Conservation (phyloP, 1,139 yeast genomes). For the Arxiozyma slooffiae region DNA sequence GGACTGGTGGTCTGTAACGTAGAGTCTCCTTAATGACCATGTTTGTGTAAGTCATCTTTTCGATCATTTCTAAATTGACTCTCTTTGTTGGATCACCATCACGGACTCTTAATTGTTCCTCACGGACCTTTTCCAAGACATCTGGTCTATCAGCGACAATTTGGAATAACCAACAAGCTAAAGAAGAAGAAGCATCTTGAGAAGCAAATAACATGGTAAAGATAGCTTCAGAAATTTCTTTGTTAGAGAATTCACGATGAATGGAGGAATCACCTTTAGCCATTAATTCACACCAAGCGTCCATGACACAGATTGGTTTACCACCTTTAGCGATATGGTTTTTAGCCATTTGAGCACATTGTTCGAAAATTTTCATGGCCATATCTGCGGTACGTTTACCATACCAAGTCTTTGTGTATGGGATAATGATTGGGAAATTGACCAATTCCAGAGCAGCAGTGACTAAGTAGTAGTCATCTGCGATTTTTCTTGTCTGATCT, state of each 20-base stretch:
- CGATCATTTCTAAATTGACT: conserved; percentile 63
- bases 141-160: conserved; percentile 93
- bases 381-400: conserved; percentile 88
- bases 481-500: conserved; percentile 73
- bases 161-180: conserved; percentile 97
- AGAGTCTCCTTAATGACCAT: conserved; percentile 86
- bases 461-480: conserved; percentile 82
- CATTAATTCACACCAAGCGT: conserved; percentile 87
- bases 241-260: conserved; percentile 77
- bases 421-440: conserved; percentile 91
- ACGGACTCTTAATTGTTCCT: conserved; percentile 82
- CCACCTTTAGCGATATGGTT: conserved; percentile 70
- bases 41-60: conserved; percentile 75
- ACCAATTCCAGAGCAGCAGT: conserved; percentile 95
- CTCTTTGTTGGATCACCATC: conserved; percentile 57
- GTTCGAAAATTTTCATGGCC: conserved; percentile 84
- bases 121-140: conserved; percentile 69
- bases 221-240: conserved; percentile 89
- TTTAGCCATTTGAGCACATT: conserved; percentile 81
- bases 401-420: conserved; percentile 96
- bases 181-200: conserved; percentile 96
- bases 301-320: conserved; percentile 79
- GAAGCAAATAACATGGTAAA: conserved; percentile 95
- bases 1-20: conserved; percentile 93
- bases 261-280: conserved; percentile 56